A percentile compares a stretch with the other conserved stretches of the same genome.
Evolutionary conservation across 2,329 filamentous ascomycete species (phyloP).

Genomic region (Fusarium kyushuense): DNA sequence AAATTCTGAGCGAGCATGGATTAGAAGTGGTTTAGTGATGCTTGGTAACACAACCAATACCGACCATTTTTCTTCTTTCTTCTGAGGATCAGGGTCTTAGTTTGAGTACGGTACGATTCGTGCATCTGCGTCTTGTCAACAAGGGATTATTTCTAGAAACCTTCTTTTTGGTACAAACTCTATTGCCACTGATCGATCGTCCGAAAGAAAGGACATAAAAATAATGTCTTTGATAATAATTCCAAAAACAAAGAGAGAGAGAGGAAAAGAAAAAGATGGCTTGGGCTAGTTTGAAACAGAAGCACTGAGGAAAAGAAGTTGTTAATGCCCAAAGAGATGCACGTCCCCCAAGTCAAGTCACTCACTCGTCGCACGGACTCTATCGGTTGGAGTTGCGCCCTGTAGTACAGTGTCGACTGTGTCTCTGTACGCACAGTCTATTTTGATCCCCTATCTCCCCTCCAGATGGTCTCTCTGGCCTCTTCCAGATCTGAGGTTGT

Average conservation of each 20-base stretch:
- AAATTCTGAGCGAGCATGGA: slow-evolving; percentile 11
- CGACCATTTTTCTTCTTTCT: slow-evolving; percentile 5
- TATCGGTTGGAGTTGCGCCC: slow-evolving; percentile 15
- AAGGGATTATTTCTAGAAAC: slow-evolving; percentile 20
- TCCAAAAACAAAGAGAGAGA: slow-evolving; percentile 4
- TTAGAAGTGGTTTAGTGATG: slow-evolving; percentile 25
- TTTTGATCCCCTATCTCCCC: slow-evolving; percentile 34
- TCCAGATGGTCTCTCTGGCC: background rate
- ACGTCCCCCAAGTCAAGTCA: slow-evolving; percentile 22
- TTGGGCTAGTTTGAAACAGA: slow-evolving; percentile 49
- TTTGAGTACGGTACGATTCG: slow-evolving; percentile 19
- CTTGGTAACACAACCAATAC: slow-evolving; percentile 18
- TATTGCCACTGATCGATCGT: background rate
- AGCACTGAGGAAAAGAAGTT: slow-evolving; percentile 14
- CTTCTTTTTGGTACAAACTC: slow-evolving; percentile 3
- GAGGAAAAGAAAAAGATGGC: slow-evolving; percentile 7
- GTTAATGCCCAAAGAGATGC: slow-evolving; percentile 39
- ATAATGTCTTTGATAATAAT: background rate
- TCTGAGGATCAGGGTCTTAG: slow-evolving; percentile 18
- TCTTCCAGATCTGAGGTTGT: background rate
- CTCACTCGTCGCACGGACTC: slow-evolving; percentile 35
- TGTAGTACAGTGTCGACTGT: slow-evolving; percentile 31
- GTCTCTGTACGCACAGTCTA: slow-evolving; percentile 16
- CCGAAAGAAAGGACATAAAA: background rate
- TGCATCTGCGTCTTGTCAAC: slow-evolving; percentile 5